Evolutionary conservation across 2,329 filamentous ascomycete species (phyloP).

Genomic region (Gremmenia infestans): DNA sequence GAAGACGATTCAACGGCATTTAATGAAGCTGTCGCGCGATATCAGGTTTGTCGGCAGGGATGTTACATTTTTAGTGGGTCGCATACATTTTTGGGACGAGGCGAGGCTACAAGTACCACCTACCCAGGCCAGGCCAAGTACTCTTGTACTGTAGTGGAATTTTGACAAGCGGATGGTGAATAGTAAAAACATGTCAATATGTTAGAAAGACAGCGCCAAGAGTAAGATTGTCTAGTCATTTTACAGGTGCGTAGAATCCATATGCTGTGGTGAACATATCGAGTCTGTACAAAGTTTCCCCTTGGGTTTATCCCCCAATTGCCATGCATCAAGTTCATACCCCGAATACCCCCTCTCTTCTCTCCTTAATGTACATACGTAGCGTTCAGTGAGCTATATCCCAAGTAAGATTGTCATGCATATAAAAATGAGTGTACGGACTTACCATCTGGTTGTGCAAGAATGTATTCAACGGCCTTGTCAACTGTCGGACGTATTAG

Average conservation of each 20-base stretch:
- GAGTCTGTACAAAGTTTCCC: constrained; percentile 26
- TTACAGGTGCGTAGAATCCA: constrained; percentile 31
- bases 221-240: constrained; percentile 34
- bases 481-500: constrained; percentile 48
- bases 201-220: constrained; percentile 7
- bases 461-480: constrained; percentile 71
- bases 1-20: not conserved
- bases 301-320: constrained; percentile 16
- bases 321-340: constrained; percentile 13
- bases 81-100: not conserved
- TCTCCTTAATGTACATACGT: constrained; percentile 26
- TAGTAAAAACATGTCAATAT: not conserved
- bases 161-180: not conserved
- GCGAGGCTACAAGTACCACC: not conserved
- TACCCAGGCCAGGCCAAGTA: not conserved
- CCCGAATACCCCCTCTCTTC: constrained; percentile 2
- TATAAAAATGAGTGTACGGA: not conserved
- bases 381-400: constrained; percentile 29
- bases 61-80: not conserved
- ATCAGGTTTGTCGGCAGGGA: not conserved
- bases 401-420: constrained; percentile 8
- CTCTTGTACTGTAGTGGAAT: not conserved
- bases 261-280: constrained; percentile 25
- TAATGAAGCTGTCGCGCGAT: not conserved
- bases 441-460: constrained; percentile 70